Evolutionary conservation across 2,329 filamentous ascomycete genomes (phyloP), one percentile per base, ranked within the genome.

Genomic region (Spiromastix sp.): DNA sequence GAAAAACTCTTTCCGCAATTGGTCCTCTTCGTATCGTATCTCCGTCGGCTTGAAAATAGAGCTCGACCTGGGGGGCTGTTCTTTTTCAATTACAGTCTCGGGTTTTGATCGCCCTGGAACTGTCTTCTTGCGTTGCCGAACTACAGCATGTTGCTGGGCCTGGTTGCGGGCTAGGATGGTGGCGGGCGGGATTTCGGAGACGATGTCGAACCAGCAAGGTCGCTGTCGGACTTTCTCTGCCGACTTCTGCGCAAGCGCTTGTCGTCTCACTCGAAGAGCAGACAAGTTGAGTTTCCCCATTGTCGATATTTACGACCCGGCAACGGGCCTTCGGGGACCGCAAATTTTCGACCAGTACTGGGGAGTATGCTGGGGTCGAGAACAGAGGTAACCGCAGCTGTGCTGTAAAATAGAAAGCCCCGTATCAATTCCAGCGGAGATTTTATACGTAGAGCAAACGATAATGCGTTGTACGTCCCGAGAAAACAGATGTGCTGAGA

Each of bases 11-110:
- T 64, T 69, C 44, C 91, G 79, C 51, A 98, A 68, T 41, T 66
- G 61, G 61, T 98, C 91, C 59, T 98, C 91, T 41, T 81, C 75
- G 56, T 91, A 95, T 36, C 64, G 66, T 44, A 98, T 79, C 39
- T 68, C 63, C 45, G 86, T 74, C 2, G 91, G 91, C 48, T 79
- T 76, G 67, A 87, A 96, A 49, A 94, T 65, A 48, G 78, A 76
- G 60, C 77, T 85, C 22, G 63, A 61, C 49, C 70, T 74, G n/a
- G 56, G 22, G 10, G 32, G 54, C 34, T 45, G 52, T 42, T 55
- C 45, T 18, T 48, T 47, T 51, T 62, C 51, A 40, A 57, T 54
- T 37, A 59, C 52, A 40, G 52, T 46, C 46, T 55, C 48, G 42
- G 52, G 50, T 44, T 50, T 51, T 28, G 49, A 27, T 30, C 41